phyloP scores from a whole-genome alignment of 2,329 filamentous ascomycete genomes.

The Trichoderma koningiopsis region DNA sequence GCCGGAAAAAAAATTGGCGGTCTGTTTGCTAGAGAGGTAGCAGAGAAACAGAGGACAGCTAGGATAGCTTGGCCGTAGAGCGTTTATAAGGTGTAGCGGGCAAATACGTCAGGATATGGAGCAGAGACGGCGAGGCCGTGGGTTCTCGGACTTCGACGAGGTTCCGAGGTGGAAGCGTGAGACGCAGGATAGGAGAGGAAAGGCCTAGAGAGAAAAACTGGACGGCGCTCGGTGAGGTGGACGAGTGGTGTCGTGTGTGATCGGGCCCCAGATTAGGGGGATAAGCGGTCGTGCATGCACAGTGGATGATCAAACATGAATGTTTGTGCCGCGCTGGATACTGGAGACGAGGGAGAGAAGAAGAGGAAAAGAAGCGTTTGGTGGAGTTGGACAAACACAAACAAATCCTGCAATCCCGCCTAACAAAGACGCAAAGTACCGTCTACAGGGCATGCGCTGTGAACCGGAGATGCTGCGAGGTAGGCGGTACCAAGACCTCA shows the following conservation, averaged over 20 bases:
- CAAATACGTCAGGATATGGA: not conserved
- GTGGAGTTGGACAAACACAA: not conserved
- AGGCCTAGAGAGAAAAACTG: not conserved
- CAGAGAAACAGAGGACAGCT: not conserved
- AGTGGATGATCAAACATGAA: not conserved
- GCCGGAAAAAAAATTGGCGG: not conserved
- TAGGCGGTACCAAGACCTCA: not conserved
- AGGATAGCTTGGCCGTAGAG: not conserved
- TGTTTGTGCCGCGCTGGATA: not conserved
- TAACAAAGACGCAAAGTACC: not conserved
- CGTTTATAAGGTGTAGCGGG: not conserved
- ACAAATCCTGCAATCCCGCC: not conserved
- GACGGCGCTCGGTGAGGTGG: not conserved
- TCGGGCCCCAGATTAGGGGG: not conserved
- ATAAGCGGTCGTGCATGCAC: not conserved
- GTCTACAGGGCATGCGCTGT: not conserved
- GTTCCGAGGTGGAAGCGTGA: not conserved
- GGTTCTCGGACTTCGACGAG: not conserved
- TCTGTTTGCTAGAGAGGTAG: not conserved
- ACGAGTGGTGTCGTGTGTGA: not conserved
- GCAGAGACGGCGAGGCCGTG: conserved; percentile 4
- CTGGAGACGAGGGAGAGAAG: not conserved
- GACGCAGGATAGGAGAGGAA: not conserved
- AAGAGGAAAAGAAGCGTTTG: not conserved
- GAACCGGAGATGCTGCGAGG: not conserved